phyloP scores from a whole-genome alignment of 164 flowering plant species.

The Chloranthus sessilifolius region DNA sequence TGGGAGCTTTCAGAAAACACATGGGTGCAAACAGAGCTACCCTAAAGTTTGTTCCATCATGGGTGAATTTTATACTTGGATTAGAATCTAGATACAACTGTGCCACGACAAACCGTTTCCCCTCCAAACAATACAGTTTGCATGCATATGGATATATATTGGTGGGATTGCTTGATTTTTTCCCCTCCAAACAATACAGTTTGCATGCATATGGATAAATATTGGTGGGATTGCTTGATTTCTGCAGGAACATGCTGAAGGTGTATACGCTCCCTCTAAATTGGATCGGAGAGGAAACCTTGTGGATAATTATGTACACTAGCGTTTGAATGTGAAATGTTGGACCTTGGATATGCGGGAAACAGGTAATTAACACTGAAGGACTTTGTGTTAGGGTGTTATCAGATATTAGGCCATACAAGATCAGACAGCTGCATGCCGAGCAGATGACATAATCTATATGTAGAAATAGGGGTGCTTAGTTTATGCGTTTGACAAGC shows the following conservation, averaged over 20 bases:
- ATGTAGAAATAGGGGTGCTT: constrained; percentile 2
- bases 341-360: too few species aligned
- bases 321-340: constrained; percentile 26
- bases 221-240: constrained; percentile 1
- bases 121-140: too few species aligned
- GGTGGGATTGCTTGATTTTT: too few species aligned
- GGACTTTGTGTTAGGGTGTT: constrained; percentile 13
- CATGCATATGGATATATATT: too few species aligned
- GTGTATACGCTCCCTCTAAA: constrained; percentile 14
- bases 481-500: not conserved
- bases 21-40: too few species aligned
- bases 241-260: constrained; percentile 23
- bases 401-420: not conserved
- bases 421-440: not conserved
- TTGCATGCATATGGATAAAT: too few species aligned
- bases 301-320: constrained; percentile 53
- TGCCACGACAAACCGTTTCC: too few species aligned
- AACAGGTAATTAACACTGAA: constrained; percentile 23
- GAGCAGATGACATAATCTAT: not conserved
- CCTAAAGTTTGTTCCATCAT: too few species aligned
- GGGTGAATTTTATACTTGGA: too few species aligned
- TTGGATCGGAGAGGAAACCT: constrained; percentile 19
- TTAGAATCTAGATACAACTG: too few species aligned
- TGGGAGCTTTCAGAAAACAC: too few species aligned
- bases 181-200: too few species aligned